Conservation (phyloP, 1,139 yeast genomes). For the Torulaspora pretoriensis region DNA sequence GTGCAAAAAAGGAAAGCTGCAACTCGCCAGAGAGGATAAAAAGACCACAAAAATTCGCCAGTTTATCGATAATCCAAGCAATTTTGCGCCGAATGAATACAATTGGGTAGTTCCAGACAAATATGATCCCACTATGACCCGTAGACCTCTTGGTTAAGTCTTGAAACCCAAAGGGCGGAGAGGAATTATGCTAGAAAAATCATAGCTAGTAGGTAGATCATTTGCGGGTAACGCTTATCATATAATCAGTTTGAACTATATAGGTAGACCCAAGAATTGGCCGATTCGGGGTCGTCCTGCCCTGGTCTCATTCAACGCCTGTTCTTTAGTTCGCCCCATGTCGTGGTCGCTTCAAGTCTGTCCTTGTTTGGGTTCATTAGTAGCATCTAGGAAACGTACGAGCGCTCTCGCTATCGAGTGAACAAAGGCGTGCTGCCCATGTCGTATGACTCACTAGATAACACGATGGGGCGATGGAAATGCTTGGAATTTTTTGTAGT, state of each 20-base stretch:
- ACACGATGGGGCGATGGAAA: not conserved
- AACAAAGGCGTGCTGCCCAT: too few species aligned
- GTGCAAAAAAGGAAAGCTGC: not conserved
- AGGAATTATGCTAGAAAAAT: not conserved
- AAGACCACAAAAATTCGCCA: not conserved
- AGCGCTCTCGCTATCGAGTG: not conserved
- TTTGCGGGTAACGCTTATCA: slow-evolving; percentile 5
- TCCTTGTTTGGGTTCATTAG: too few species aligned
- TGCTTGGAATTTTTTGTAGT: not conserved
- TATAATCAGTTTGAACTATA: not conserved
- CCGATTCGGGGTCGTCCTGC: not conserved
- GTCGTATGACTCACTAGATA: too few species aligned
- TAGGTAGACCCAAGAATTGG: not conserved
- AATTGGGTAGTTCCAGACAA: not conserved
- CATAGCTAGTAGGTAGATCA: not conserved
- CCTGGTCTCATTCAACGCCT: too few species aligned
- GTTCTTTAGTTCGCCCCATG: too few species aligned
- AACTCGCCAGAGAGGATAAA: not conserved
- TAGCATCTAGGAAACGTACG: too few species aligned
- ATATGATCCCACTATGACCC: not conserved
- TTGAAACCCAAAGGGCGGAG: slow-evolving; percentile 4
- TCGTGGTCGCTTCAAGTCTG: too few species aligned
- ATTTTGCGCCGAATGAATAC: too few species aligned
- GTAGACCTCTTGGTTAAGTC: not conserved
- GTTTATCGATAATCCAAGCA: too few species aligned